These are phyloP conservation scores for Lecanoromycetidae sp. DNA, from an alignment of 2,329 filamentous ascomycete genomes.

Conservation along the genomic window DNA sequence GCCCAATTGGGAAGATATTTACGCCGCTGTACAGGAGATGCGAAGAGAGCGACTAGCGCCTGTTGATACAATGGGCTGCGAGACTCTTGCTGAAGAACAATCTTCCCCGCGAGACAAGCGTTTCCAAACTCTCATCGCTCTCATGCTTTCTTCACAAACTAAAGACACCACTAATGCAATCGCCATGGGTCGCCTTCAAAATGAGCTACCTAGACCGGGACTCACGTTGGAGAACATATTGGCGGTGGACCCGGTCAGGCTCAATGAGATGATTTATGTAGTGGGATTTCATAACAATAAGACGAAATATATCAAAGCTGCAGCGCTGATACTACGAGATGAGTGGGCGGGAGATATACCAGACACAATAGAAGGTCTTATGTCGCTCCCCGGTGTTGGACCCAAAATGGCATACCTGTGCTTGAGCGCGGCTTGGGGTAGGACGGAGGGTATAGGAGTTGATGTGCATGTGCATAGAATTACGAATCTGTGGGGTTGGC, in stretches of 20 bases:
- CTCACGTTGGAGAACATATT: constrained; percentile 70
- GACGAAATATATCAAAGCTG: constrained; percentile 67
- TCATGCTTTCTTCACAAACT: constrained; percentile 88
- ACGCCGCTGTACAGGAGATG: constrained; percentile 67
- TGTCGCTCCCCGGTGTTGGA: constrained; percentile 70
- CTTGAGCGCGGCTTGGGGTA: constrained; percentile 62
- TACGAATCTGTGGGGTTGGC: constrained; percentile 89
- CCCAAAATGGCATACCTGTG: constrained; percentile 93
- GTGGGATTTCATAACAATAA: constrained; percentile 96
- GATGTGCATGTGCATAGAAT: constrained; percentile 93
- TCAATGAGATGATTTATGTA: constrained; percentile 66
- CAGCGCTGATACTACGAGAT: constrained; percentile 61
- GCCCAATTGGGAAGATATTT: constrained; percentile 72
- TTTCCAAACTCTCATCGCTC: constrained; percentile 73
- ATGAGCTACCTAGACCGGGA: constrained; percentile 45
- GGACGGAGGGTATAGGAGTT: constrained; percentile 69
- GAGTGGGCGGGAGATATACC: constrained; percentile 66
- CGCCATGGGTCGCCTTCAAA: constrained; percentile 68
- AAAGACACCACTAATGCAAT: constrained; percentile 83
- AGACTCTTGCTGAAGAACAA: constrained; percentile 52
- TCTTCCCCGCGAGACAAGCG: constrained; percentile 46
- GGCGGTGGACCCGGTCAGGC: constrained; percentile 49
- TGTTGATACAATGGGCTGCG: constrained; percentile 97
- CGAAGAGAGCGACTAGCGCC: constrained; percentile 59
- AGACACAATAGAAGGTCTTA: constrained; percentile 60